A percentile compares a stretch with the other conserved stretches of the same genome.
These are phyloP conservation scores for Plicaturopsis crispa DNA, from an alignment of 768 basidiomycete species.

Conservation along the genomic window DNA sequence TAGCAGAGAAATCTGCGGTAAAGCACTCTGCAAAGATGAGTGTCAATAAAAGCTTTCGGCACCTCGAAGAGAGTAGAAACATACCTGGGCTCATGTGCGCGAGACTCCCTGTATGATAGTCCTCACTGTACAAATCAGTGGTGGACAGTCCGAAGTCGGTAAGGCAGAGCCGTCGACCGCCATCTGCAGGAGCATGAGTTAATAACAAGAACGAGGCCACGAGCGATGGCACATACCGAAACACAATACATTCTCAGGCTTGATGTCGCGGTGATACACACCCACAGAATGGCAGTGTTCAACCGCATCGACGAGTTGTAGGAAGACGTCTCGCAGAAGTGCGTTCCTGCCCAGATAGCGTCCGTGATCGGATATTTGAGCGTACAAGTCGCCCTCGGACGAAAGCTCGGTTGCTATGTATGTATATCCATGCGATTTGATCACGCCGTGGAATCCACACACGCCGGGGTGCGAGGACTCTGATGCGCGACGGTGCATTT, in stretches of 20 bases:
- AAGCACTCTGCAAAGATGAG: constrained; percentile 41
- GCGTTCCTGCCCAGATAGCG: too few relatives aligned
- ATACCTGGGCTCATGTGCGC: constrained; percentile 69
- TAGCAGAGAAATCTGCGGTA: constrained; percentile 33
- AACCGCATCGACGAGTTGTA: constrained; percentile 92
- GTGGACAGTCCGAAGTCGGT: constrained; percentile 78
- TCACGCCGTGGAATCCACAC: too few relatives aligned
- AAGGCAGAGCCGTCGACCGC: constrained; percentile 46
- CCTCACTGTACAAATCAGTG: constrained; percentile 30
- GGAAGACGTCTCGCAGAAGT: constrained; percentile 92
- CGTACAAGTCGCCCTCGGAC: too few relatives aligned
- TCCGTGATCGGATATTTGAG: too few relatives aligned
- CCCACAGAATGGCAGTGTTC: constrained; percentile 96
- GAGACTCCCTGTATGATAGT: constrained; percentile 52
- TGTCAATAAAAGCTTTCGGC: constrained; percentile 9
- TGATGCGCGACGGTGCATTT: too few relatives aligned
- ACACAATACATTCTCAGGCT: constrained; percentile 95
- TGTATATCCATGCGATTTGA: too few relatives aligned
- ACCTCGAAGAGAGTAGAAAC: too few relatives aligned
- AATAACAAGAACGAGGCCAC: too few relatives aligned
- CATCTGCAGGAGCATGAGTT: too few relatives aligned
- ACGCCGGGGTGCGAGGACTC: too few relatives aligned
- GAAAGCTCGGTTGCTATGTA: too few relatives aligned
- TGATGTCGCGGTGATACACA: constrained; percentile 98
- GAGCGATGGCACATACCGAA: too few relatives aligned